Evolutionary conservation across 2,329 filamentous ascomycete species (phyloP).

Genomic region (Diaporthe destruens): DNA sequence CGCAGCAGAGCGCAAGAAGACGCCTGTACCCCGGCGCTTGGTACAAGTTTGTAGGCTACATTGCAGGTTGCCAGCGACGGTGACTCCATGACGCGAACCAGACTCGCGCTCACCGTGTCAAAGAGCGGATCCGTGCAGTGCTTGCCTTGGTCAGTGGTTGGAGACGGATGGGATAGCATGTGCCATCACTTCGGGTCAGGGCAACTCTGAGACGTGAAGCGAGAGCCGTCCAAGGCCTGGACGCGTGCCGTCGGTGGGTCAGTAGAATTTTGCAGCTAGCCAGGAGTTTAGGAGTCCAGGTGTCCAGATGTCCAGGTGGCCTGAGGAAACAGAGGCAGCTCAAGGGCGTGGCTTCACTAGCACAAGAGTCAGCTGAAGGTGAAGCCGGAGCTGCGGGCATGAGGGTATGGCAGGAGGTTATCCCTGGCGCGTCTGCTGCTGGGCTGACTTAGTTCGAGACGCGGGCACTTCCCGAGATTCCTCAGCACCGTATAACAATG

Average conservation of each 20-base stretch:
- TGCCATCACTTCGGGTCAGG: slow-evolving; percentile 15
- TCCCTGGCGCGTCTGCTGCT: background rate
- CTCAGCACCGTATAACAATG: slow-evolving; percentile 19
- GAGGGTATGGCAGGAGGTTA: slow-evolving; percentile 2
- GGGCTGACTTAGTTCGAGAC: slow-evolving; percentile 7
- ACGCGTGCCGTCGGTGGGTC: slow-evolving; percentile 20
- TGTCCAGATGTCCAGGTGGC: no score
- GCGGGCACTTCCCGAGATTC: slow-evolving; percentile 21
- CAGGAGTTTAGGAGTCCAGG: no score
- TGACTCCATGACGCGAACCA: slow-evolving; percentile 21
- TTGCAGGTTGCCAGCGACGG: slow-evolving; percentile 20
- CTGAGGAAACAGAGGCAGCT: background rate
- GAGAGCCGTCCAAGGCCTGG: background rate
- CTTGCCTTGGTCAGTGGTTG: background rate
- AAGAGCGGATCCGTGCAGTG: background rate
- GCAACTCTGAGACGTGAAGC: slow-evolving; percentile 20
- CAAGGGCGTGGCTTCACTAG: slow-evolving; percentile 15
- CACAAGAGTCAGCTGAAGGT: slow-evolving; percentile 40
- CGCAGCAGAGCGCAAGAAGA: background rate
- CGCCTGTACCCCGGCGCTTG: slow-evolving; percentile 2
- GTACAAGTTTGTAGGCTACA: background rate
- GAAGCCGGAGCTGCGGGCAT: slow-evolving; percentile 33
- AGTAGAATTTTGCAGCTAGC: slow-evolving; percentile 11
- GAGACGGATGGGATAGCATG: background rate
- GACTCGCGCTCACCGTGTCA: background rate